phyloP scores from a whole-genome alignment of 345 rosid species.

The Euphorbia lathyris region DNA sequence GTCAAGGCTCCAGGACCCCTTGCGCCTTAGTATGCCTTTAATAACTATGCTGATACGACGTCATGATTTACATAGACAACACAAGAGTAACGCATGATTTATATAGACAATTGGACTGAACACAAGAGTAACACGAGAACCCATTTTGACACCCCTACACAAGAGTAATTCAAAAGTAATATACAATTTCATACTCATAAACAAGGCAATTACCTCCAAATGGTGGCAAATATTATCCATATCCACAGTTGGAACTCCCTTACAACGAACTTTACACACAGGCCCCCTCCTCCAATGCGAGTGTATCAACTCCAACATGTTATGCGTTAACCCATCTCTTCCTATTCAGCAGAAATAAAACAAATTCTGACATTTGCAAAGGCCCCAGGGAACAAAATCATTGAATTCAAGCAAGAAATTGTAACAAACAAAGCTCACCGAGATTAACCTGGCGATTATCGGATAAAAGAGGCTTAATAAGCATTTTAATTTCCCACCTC shows the following conservation, averaged over 20 bases:
- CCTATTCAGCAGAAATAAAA: constrained; percentile 35
- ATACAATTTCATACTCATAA: background rate
- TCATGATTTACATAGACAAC: too few relatives aligned
- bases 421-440: constrained; percentile 41
- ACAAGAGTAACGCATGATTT: too few relatives aligned
- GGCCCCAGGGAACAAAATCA: background rate
- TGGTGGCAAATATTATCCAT: constrained; percentile 78
- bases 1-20: too few relatives aligned
- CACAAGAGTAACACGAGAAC: too few relatives aligned
- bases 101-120: too few relatives aligned
- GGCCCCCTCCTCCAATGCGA: constrained; percentile 79
- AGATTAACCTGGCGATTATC: constrained; percentile 91
- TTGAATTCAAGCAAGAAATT: background rate
- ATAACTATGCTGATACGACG: too few relatives aligned
- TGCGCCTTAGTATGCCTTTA: too few relatives aligned
- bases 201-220: constrained; percentile 59
- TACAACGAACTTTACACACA: constrained; percentile 81
- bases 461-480: constrained; percentile 60
- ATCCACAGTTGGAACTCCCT: constrained; percentile 91
- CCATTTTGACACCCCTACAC: too few relatives aligned
- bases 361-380: background rate
- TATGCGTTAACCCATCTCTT: constrained; percentile 94
- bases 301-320: constrained; percentile 91
- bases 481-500: constrained; percentile 75
- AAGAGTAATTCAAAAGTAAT: too few relatives aligned